These are phyloP conservation scores for Medicago lupulina DNA, from an alignment of 306 rosid genomes.

Conservation along the genomic window DNA sequence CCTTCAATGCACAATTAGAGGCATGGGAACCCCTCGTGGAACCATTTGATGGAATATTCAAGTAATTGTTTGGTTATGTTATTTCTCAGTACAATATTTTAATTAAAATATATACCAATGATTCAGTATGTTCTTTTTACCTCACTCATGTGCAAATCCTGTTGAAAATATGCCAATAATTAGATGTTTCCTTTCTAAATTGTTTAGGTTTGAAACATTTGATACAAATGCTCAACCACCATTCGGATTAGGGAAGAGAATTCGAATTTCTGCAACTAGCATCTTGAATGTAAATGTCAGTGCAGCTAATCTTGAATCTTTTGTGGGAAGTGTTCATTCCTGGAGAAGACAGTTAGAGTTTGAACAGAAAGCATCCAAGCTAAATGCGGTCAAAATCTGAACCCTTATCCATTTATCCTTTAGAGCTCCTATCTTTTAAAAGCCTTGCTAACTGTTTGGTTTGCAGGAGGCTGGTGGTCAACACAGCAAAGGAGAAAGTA, in stretches of 20 bases:
- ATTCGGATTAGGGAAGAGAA: slow-evolving; percentile 77
- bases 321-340: slow-evolving; percentile 74
- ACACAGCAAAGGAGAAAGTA: slow-evolving; percentile 55
- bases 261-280: slow-evolving; percentile 88
- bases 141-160: slow-evolving; percentile 33
- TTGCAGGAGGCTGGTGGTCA: slow-evolving; percentile 72
- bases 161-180: slow-evolving; percentile 13
- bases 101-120: slow-evolving; percentile 16
- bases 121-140: slow-evolving; percentile 10
- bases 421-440: slow-evolving; percentile 17
- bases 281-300: slow-evolving; percentile 85
- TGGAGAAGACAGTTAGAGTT: slow-evolving; percentile 93
- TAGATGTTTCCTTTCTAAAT: slow-evolving; percentile 39
- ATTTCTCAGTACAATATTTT: not conserved
- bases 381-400: slow-evolving; percentile 61
- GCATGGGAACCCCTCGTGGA: slow-evolving; percentile 99
- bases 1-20: slow-evolving; percentile 93
- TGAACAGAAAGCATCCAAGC: slow-evolving; percentile 76
- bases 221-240: slow-evolving; percentile 64
- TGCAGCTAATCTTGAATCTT: slow-evolving; percentile 84
- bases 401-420: slow-evolving; percentile 39
- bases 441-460: slow-evolving; percentile 38
- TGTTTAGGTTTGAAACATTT: slow-evolving; percentile 87
- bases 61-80: slow-evolving; percentile 55
- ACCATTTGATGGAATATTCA: slow-evolving; percentile 98